Base-by-base conservation (phyloP, 2,329 filamentous ascomycete species). In the Ophiostoma populinum region DNA sequence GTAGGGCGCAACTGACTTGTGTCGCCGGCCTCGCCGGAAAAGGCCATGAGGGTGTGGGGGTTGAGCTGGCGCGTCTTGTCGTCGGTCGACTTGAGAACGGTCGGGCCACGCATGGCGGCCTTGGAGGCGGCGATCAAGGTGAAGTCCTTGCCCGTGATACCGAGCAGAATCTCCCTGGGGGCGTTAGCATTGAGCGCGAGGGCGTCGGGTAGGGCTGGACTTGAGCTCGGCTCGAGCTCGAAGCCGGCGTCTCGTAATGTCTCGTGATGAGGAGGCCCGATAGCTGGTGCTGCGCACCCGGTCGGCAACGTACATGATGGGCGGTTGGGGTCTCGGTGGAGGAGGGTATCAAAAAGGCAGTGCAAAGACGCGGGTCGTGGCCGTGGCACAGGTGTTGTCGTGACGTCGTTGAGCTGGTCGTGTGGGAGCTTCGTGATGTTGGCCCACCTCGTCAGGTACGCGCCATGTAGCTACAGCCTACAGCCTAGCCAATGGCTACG, bases 71-170 rank as follows among this genome's bases (percentile, higher is more conserved):
- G 74, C 45, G 90, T 98, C 73, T 98, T 98, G 70, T 98, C 87
- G 59, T 98, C 92, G 46, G 75, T 71, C 39, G 82, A 73, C 62
- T 98, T 98, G 54, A 98, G 76, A 57, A 98, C 80, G 40, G 87
- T 94, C 44, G 85, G 82, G 51, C 90, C 90, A 64, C 90, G 77
- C 86, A 95, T 95, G 51, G 86, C 82, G 54, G 90, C 90, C 67
- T 98, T 95, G 44, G 86, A 95, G 50, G 90, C 82, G 51, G 85
- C 90, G 56, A 98, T 76, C 69, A 98, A 75, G 63, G 86, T 92
- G 59, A 94, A 98, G 72, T 98, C 92, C 68, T 93, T 93, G 65
- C 90, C 92, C 41, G 87, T 94, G 58, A 98, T 93, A 53, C 90
- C 90, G 49, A 98, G 72, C 55, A 98, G 71, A 56, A 95, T 82